phyloP scores from a whole-genome alignment of 202 grass and related monocot species.

The Digitaria exilis region DNA sequence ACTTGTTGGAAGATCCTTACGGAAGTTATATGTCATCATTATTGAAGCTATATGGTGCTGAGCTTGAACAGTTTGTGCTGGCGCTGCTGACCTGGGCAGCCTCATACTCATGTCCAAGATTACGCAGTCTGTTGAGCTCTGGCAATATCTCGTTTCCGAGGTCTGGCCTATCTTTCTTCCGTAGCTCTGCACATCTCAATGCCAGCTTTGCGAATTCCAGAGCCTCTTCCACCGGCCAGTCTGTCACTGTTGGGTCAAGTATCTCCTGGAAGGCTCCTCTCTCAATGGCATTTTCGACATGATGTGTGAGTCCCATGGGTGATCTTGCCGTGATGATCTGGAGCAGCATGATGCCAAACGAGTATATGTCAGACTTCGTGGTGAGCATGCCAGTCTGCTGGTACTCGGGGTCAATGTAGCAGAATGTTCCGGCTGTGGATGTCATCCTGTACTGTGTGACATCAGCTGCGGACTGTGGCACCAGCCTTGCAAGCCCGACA shows the following conservation, averaged over 20 bases:
- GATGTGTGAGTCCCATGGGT: constrained; percentile 70
- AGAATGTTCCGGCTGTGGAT: constrained; percentile 80
- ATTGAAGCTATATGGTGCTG: constrained; percentile 38
- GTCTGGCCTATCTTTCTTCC: constrained; percentile 68
- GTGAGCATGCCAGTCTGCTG: constrained; percentile 96
- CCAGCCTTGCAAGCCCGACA: constrained; percentile 81
- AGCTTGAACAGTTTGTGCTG: constrained; percentile 54
- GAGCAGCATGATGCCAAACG: constrained; percentile 64
- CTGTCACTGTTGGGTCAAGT: constrained; percentile 55
- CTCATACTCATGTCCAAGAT: constrained; percentile 53
- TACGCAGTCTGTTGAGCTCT: constrained; percentile 53
- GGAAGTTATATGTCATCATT: constrained; percentile 41
- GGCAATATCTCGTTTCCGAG: constrained; percentile 60
- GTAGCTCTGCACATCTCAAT: constrained; percentile 58
- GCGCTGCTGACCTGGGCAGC: constrained; percentile 34
- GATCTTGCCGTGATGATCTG: constrained; percentile 75
- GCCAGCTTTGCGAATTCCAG: constrained; percentile 52
- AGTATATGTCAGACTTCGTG: constrained; percentile 85
- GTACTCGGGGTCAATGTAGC: constrained; percentile 97
- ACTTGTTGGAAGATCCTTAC: constrained; percentile 3
- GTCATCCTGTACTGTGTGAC: constrained; percentile 89
- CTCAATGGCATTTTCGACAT: constrained; percentile 67
- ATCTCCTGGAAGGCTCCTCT: constrained; percentile 69
- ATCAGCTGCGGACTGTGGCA: constrained; percentile 62
- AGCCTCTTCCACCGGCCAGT: constrained; percentile 69